These are phyloP conservation scores for Gentiana dahurica DNA, from an alignment of 257 asterid species.

Conservation along the genomic window DNA sequence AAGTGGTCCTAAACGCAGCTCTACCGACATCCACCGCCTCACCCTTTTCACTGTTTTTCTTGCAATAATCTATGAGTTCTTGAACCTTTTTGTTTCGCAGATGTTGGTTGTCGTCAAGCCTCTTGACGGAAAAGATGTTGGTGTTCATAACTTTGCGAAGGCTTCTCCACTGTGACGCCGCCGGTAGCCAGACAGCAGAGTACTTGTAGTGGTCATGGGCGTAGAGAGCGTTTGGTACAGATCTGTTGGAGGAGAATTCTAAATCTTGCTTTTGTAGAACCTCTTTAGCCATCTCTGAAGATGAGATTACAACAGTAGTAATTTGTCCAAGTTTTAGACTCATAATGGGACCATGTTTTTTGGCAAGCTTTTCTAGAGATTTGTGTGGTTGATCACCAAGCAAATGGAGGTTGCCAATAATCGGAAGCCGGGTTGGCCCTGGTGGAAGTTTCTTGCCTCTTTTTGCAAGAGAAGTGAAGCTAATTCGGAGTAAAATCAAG, in stretches of 20 bases:
- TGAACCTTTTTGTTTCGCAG: conserved; percentile 32
- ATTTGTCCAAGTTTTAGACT: background rate
- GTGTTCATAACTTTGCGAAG: conserved; percentile 36
- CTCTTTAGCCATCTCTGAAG: no score
- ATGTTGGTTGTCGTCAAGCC: no score
- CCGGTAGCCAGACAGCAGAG: conserved; percentile 70
- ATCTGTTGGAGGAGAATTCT: conserved; percentile 33
- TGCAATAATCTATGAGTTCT: conserved; percentile 24
- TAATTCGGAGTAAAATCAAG: no score
- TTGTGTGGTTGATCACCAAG: conserved; percentile 64
- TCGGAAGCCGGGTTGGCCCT: no score
- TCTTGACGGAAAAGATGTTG: no score
- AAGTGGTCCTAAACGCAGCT: no score
- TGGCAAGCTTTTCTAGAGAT: conserved; percentile 45
- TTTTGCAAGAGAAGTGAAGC: no score
- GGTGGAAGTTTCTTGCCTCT: no score
- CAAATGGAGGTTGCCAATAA: background rate
- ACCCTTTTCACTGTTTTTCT: conserved; percentile 18
- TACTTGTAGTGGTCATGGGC: conserved; percentile 49
- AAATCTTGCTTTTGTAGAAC: conserved; percentile 44
- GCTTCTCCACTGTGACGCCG: conserved; percentile 47
- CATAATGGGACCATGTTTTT: conserved; percentile 57
- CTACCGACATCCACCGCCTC: conserved; percentile 8
- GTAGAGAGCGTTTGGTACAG: conserved; percentile 38
- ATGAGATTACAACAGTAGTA: no score